Evolutionary conservation across 306 rosid species (phyloP).

Genomic region (Dryas octopetala): DNA sequence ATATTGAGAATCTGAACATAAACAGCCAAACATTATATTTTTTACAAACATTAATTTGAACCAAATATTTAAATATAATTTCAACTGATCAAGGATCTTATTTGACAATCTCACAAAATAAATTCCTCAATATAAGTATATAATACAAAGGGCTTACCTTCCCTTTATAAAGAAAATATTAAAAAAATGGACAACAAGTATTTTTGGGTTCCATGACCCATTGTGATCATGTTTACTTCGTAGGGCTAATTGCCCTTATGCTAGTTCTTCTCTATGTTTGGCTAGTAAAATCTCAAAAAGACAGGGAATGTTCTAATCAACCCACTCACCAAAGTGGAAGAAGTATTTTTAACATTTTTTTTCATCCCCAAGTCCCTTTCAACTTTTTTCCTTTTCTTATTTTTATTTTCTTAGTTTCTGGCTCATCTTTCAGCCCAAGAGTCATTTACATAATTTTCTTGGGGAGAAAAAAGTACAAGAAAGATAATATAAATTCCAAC

Average conservation of each 20-base stretch:
- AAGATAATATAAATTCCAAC: neutral
- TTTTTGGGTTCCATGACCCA: neutral
- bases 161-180: too few relatives aligned
- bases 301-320: neutral
- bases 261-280: neutral
- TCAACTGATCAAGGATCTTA: too few relatives aligned
- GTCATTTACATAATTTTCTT: neutral
- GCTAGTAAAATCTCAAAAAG: neutral
- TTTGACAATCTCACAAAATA: too few relatives aligned
- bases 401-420: neutral
- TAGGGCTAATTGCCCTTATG: neutral
- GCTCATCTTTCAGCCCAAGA: neutral
- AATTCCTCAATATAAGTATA: too few relatives aligned
- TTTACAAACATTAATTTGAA: too few relatives aligned
- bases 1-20: too few relatives aligned
- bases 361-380: neutral
- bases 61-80: too few relatives aligned
- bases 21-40: too few relatives aligned
- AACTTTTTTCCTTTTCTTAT: neutral
- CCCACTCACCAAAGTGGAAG: slow-evolving; percentile 2
- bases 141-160: too few relatives aligned
- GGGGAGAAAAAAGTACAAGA: neutral
- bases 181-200: too few relatives aligned
- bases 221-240: neutral
- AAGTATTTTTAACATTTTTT: too few relatives aligned